Percentiles rank a stretch among this genome's conserved stretches.
Evolutionary conservation across 2,329 filamentous ascomycete genomes (phyloP).

Genomic region (Phaeosphaeria sp.): DNA sequence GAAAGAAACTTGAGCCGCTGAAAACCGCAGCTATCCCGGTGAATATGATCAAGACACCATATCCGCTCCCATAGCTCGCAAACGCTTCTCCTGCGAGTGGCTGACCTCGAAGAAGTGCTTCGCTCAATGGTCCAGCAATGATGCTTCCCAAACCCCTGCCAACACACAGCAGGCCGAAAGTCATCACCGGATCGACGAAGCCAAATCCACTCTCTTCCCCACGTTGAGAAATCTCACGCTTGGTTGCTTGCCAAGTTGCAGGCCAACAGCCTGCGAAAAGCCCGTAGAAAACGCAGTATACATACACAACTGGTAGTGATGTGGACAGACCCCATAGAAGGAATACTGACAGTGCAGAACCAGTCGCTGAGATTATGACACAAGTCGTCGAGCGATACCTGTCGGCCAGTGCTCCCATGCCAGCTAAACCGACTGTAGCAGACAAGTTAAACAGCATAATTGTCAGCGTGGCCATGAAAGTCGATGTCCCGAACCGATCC

Average conservation of each 20-base stretch:
- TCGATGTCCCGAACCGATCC: slow-evolving; percentile 25
- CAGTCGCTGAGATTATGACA: slow-evolving; percentile 51
- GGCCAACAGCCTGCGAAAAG: slow-evolving; percentile 40
- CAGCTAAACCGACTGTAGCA: slow-evolving; percentile 44
- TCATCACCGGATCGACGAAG: slow-evolving; percentile 3
- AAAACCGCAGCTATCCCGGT: not conserved
- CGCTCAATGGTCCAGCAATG: slow-evolving; percentile 1
- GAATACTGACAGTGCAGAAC: slow-evolving; percentile 51
- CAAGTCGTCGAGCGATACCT: slow-evolving; percentile 50
- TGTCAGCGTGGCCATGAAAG: slow-evolving; percentile 36
- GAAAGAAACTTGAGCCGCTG: not conserved
- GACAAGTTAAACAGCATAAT: slow-evolving; percentile 47
- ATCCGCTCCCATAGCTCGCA: slow-evolving; percentile 3
- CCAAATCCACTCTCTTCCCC: not conserved
- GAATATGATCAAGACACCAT: slow-evolving; percentile 4
- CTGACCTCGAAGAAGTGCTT: not conserved
- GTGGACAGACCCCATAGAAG: slow-evolving; percentile 56
- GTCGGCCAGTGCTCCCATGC: slow-evolving; percentile 51
- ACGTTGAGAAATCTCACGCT: slow-evolving; percentile 9
- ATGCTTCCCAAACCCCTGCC: slow-evolving; percentile 1
- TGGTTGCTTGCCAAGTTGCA: slow-evolving; percentile 34
- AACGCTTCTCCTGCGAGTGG: not conserved
- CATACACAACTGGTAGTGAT: slow-evolving; percentile 41
- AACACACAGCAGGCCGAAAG: not conserved
- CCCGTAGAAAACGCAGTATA: slow-evolving; percentile 45